phyloP scores from a whole-genome alignment of 2,329 filamentous ascomycete species.

The Helotiales sp. region DNA sequence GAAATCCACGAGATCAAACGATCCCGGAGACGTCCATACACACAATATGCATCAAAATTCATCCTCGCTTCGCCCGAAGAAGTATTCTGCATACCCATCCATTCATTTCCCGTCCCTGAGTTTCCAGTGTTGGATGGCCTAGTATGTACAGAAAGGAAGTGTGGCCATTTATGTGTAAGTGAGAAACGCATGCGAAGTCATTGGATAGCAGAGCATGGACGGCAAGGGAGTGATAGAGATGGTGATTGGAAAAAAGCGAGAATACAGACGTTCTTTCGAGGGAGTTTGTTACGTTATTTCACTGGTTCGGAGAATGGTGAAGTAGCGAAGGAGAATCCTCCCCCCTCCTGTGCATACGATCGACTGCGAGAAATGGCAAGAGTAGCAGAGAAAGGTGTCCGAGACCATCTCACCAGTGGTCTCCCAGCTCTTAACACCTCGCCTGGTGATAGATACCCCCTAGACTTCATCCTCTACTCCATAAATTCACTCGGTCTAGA shows the following conservation, averaged over 20 bases:
- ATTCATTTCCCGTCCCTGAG: constrained; percentile 32
- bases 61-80: constrained; percentile 25
- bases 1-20: constrained; percentile 27
- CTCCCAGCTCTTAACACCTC: constrained; percentile 17
- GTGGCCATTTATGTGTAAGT: constrained; percentile 33
- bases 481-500: not conserved
- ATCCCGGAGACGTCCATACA: constrained; percentile 19
- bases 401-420: constrained; percentile 5
- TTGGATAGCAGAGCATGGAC: constrained; percentile 29
- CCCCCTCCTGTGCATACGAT: not conserved
- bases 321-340: not conserved
- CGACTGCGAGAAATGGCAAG: not conserved
- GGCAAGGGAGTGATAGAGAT: constrained; percentile 8
- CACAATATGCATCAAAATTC: constrained; percentile 22
- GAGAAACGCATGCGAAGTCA: constrained; percentile 38
- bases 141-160: constrained; percentile 26
- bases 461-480: not conserved
- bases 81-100: constrained; percentile 20
- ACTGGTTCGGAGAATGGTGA: not conserved
- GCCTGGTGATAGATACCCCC: constrained; percentile 9
- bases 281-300: constrained; percentile 33
- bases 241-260: constrained; percentile 28
- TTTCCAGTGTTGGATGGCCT: constrained; percentile 32
- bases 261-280: constrained; percentile 35
- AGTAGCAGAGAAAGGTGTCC: not conserved